Base-by-base conservation (phyloP, 2,329 filamentous ascomycete species). In the Ophiostoma sp. region DNA sequence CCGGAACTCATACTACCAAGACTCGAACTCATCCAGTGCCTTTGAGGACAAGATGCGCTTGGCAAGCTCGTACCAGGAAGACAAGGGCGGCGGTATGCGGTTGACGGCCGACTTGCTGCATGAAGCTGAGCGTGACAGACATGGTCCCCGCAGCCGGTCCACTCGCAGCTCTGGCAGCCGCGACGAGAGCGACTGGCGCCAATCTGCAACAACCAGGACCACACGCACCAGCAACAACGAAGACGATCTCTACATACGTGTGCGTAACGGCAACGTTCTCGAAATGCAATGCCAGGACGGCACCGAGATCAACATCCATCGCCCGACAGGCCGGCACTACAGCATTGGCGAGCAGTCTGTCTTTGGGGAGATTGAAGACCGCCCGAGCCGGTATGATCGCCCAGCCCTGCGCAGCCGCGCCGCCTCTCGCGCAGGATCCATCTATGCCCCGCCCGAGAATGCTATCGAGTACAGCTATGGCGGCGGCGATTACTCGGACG, bases 171-270 rank as follows among this genome's bases (percentile, higher is more conserved):
- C 81, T 71, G 82, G 76, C 36, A 88, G 86, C 74, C 85, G 81
- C 60, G 87, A 88, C 72, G 86, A 88, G 69, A 88, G 86, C 76
- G 86, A 88, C 68, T 87, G 83, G 75, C 82, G 82, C 72, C 83
- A 84, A 71, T 88, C 85, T 67, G 84, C 84, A 41, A 86, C 86
- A 0, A 88, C 86, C 12, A 82, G 84, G 55, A 85, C 86, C 9
- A 89, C 86, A 4, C 79, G 83, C 3, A 55, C 49, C 69, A 81
- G 82, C 66, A 82, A 85, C 68, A 84, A 88, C 67, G 85, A 88
- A 67, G 85, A 88, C 49, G 85, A 87, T 70, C 79, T 87, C 68
- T 88, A 85, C 16, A 87, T 89, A 75, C 85, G 85, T 72, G 80
- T 89, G 64, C 83, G 81, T n/a, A 44, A 45, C 40, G 41, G 41